Percentiles rank a stretch among this genome's conserved stretches.
Conservation (phyloP, 78 protist genomes). For the Dictyostelium capitatum region DNA sequence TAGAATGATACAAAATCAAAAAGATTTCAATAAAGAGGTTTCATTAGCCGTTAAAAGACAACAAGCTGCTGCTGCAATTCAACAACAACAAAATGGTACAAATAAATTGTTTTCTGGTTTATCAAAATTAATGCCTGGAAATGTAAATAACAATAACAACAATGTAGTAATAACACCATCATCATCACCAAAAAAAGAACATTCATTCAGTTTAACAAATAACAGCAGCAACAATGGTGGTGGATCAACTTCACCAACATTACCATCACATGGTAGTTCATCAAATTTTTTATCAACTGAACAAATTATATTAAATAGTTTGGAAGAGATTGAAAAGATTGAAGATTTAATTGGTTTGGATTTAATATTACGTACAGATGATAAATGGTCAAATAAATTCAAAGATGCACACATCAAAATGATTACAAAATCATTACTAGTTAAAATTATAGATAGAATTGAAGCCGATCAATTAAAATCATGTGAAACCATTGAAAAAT, state of each 20-base stretch:
- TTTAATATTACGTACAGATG: constrained; percentile 29
- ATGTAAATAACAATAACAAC: background rate
- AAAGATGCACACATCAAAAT: constrained; percentile 4
- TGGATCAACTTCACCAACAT: constrained; percentile 2
- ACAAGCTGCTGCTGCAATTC: background rate
- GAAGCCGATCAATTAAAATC: constrained; percentile 27
- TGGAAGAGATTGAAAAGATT: constrained; percentile 41
- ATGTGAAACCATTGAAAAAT: constrained; percentile 15
- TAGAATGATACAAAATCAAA: constrained; percentile 68
- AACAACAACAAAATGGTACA: constrained; percentile 17
- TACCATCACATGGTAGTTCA: background rate
- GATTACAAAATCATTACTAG: constrained; percentile 27
- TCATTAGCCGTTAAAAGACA: constrained; percentile 35
- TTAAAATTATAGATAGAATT: constrained; percentile 12
- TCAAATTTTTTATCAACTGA: constrained; percentile 30
- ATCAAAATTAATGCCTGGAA: constrained; percentile 17
- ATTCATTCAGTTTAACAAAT: background rate
- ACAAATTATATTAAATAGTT: constrained; percentile 23
- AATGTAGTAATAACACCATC: constrained; percentile 12
- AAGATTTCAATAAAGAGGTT: constrained; percentile 57
- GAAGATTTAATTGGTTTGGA: constrained; percentile 53
- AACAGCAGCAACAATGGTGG: background rate
- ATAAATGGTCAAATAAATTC: constrained; percentile 39
- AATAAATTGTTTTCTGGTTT: constrained; percentile 50
- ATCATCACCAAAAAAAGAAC: background rate